A percentile compares a stretch with the other conserved stretches of the same genome.
These are phyloP conservation scores for Xylaria sp. DNA, from an alignment of 2,329 filamentous ascomycete species.

Conservation along the genomic window DNA sequence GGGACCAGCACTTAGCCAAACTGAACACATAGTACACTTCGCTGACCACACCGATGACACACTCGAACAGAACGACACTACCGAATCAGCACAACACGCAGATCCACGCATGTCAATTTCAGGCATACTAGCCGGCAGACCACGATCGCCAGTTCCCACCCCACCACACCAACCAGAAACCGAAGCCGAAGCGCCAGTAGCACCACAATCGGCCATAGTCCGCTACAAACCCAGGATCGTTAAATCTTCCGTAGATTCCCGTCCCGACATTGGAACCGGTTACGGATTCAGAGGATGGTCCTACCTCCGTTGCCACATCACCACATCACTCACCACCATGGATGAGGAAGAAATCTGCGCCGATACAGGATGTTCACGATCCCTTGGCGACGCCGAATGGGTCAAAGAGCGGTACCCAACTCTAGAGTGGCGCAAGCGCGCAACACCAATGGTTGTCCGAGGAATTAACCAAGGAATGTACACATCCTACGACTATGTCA, in stretches of 20 bases:
- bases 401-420: neutral
- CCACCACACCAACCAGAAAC: too few species aligned
- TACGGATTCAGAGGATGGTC: neutral
- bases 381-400: neutral
- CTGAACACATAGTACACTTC: too few species aligned
- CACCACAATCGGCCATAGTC: too few species aligned
- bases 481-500: neutral
- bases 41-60: too few species aligned
- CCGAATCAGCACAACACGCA: too few species aligned
- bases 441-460: neutral
- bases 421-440: neutral
- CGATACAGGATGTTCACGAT: neutral
- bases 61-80: too few species aligned
- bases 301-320: neutral
- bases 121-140: too few species aligned
- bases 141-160: too few species aligned
- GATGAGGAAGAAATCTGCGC: neutral
- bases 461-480: neutral
- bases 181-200: too few species aligned
- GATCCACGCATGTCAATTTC: neutral
- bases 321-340: neutral
- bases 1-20: too few species aligned
- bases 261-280: neutral
- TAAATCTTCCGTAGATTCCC: neutral
- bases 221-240: neutral